Evolutionary conservation across 2,329 filamentous ascomycete genomes (phyloP), one percentile per base, ranked within the genome.

Genomic region (Fusarium sp.): DNA sequence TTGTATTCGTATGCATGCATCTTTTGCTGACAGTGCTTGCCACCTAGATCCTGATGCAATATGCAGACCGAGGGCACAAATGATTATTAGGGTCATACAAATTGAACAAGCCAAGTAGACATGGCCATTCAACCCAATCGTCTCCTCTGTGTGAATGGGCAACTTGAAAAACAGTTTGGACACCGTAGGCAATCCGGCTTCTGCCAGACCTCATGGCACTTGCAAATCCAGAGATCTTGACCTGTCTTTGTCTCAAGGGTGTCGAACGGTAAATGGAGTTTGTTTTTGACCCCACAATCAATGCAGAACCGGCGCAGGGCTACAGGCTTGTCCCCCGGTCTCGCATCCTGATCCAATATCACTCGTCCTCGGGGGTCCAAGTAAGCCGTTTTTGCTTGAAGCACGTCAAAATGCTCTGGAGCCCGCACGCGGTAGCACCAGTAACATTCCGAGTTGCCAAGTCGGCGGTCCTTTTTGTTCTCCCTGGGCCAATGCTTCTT

Each of bases 361-460:
- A 78, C 61, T 23, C 68, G 71, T 23, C 77, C 77, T 14, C 66
- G 63, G 30, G 57, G 51, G 64, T 81, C 78, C 41, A 80, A 62
- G 56, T 75, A 77, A 19, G 76, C 75, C 15, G 71, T 72, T 39
- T 75, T 72, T 5, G 75, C 73, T 56, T 81, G 79, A 17, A 78
- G 70, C 56, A 75, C 73, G 59, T 82, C 79, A 64, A 82, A 81
- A 58, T 78, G 74, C 40, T 78, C 76, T 7, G 79, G 78, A 4
- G 73, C 72, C 44, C 79, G 76, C n/a, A 82, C 79, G 3, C 78
- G 76, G 61, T 78, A 81, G 72, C 80, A 82, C 25, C 80, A 72
- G 66, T 81, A 81, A 66, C 79, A 82, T 60, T 81, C 80, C 44
- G 79, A 78, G 66, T 82, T 82, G 17, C 80, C 79, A 1, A 79